phyloP scores from a whole-genome alignment of 768 basidiomycete genomes.

The Amanita polypyramis region DNA sequence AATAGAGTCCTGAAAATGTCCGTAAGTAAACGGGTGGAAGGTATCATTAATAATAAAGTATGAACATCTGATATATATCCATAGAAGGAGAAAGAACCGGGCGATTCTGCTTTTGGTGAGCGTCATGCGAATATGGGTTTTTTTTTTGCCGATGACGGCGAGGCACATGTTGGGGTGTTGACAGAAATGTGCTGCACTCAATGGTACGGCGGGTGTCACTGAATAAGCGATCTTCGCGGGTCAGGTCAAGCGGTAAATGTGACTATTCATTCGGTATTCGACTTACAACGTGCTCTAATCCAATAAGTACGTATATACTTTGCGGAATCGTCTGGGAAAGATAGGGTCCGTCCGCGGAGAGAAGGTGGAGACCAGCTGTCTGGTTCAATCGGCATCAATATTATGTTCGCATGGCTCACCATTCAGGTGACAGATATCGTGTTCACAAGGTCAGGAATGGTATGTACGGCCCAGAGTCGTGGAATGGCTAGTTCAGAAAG shows the following conservation, averaged over 20 bases:
- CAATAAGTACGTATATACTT: too few relatives aligned
- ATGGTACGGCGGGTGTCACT: neutral
- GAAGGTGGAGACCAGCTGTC: neutral
- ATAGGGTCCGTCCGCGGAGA: constrained; percentile 5
- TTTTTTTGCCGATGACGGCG: neutral
- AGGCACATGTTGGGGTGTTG: neutral
- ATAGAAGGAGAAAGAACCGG: neutral
- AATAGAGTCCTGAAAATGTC: neutral
- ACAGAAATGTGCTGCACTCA: too few relatives aligned
- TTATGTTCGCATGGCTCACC: neutral
- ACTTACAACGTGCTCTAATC: neutral
- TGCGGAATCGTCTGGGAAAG: neutral
- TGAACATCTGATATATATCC: neutral
- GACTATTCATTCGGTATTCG: neutral
- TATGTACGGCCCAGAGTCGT: neutral
- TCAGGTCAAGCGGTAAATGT: too few relatives aligned
- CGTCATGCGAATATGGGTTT: neutral
- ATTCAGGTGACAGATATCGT: constrained; percentile 2
- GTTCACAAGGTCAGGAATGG: constrained; percentile 4
- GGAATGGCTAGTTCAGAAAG: neutral
- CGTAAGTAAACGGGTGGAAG: neutral
- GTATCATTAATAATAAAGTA: neutral
- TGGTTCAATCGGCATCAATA: neutral
- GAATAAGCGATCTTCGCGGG: too few relatives aligned
- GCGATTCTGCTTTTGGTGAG: neutral